These are phyloP conservation scores for Fusarium papillatum DNA, from an alignment of 2,329 filamentous ascomycete genomes.

Conservation along the genomic window DNA sequence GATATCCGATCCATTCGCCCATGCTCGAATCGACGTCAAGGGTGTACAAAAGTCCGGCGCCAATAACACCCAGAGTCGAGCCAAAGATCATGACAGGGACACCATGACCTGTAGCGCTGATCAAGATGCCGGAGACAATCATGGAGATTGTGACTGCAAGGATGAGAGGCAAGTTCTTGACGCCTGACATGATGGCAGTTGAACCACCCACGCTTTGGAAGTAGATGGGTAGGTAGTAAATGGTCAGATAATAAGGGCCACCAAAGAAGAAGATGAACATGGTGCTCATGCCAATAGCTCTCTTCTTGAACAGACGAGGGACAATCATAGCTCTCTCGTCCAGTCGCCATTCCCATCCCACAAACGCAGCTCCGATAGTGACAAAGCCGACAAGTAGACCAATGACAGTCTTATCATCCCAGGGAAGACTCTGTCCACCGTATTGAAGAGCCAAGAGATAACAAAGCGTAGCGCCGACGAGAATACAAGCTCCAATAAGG, in stretches of 20 bases:
- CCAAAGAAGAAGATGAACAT: slow-evolving; percentile 58
- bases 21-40: slow-evolving; percentile 54
- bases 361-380: slow-evolving; percentile 51
- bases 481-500: slow-evolving; percentile 56
- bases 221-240: slow-evolving; percentile 64
- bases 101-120: slow-evolving; percentile 56
- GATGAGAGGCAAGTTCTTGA: slow-evolving; percentile 60
- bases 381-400: slow-evolving; percentile 57
- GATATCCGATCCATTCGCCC: slow-evolving; percentile 66
- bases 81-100: slow-evolving; percentile 61
- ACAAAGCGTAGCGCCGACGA: slow-evolving; percentile 59
- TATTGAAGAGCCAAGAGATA: slow-evolving; percentile 63
- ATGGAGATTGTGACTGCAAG: slow-evolving; percentile 58
- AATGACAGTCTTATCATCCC: slow-evolving; percentile 56
- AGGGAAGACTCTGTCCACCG: slow-evolving; percentile 59
- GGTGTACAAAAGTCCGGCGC: slow-evolving; percentile 58
- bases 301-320: slow-evolving; percentile 53
- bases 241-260: slow-evolving; percentile 58
- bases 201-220: slow-evolving; percentile 57
- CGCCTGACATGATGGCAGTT: slow-evolving; percentile 55
- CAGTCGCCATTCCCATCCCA: slow-evolving; percentile 54
- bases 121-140: slow-evolving; percentile 53
- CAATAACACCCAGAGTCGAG: slow-evolving; percentile 56
- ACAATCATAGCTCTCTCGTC: slow-evolving; percentile 61
- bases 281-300: slow-evolving; percentile 54